Base-by-base conservation (phyloP, 1,139 yeast genomes). In the Maudiozyma humilis region DNA sequence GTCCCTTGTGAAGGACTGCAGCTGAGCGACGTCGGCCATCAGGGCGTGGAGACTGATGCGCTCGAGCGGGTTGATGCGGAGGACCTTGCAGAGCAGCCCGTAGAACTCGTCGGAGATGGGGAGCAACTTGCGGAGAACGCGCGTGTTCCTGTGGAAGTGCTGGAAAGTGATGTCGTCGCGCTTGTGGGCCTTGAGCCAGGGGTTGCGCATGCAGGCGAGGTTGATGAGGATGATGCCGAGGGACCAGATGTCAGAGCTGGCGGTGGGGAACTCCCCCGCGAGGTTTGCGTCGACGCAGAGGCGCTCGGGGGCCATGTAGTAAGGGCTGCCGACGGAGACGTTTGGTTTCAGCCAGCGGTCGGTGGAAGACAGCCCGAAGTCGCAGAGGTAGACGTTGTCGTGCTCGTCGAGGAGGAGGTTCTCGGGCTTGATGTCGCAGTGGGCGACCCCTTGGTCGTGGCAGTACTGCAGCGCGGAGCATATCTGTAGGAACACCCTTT, bases 241-340 rank as follows among this genome's bases (percentile, higher is more conserved):
- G 1, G 95, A 83, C 96, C 96, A 88, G 23, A 86, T 75, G 60
- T 88, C 96, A 42, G 91, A 88, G 8, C 86, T 77, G 32, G 75
- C 64, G 0, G 94, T 81, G n/a, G 89, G 88, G 58, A 59, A 65
- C 41, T 50, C 38, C n/a, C 30, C 14, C 38, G 37, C 59, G 65
- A 48, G 59, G 58, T 38, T 64, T 57, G 34, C 25, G 10, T 25
- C 17, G 13, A n/a, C 42, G 53, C 60, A 41, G 29, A 58, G 70
- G 59, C 94, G 70, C 64, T 88, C 96, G 3, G 96, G 96, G 0
- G 96, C 85, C 96, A 88, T 88, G 66, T 88, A 88, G 64, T 85
- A 88, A 29, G 86, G 76, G 7, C 93, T 82, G 0, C 96, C 96
- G 49, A 95, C 76, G 51, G 95, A 88, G 33, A 82, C 79, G 54